Evolutionary conservation across 2,329 filamentous ascomycete species (phyloP).

Genomic region (Rutstroemia sydowiana): DNA sequence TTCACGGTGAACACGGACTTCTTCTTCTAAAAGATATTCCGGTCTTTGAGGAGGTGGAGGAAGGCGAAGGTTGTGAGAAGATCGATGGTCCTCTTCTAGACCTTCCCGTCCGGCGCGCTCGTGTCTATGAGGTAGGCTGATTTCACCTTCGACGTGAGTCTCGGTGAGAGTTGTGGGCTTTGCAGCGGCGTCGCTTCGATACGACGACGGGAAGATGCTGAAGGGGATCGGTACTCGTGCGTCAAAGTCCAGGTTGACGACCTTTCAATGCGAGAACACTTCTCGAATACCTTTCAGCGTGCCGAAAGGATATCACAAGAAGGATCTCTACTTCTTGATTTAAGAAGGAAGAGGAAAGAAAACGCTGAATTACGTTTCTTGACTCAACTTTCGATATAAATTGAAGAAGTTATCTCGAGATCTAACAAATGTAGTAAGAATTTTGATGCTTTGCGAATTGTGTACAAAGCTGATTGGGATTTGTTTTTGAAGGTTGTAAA

Average conservation of each 20-base stretch:
- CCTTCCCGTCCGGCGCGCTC: conserved; percentile 96
- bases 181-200: conserved; percentile 65
- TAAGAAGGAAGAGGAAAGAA: conserved; percentile 37
- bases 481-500: neutral
- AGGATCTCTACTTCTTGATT: conserved; percentile 56
- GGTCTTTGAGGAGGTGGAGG: conserved; percentile 34
- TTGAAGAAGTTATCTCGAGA: neutral
- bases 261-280: conserved; percentile 60
- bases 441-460: neutral
- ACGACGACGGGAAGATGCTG: conserved; percentile 99
- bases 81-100: conserved; percentile 62
- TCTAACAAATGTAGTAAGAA: neutral
- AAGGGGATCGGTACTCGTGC: conserved; percentile 98
- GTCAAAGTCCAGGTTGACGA: conserved; percentile 99
- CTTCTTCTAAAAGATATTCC: conserved; percentile 59
- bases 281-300: conserved; percentile 59
- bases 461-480: neutral
- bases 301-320: conserved; percentile 65
- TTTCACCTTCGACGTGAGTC: conserved; percentile 83
- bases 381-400: conserved; percentile 12
- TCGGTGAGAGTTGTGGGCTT: conserved; percentile 39
- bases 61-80: conserved; percentile 35
- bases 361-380: conserved; percentile 21
- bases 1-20: conserved; percentile 66
- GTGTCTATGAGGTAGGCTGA: conserved; percentile 57